Evolutionary conservation across 257 asterid species (phyloP).

Genomic region (Nicotiana tabacum): DNA sequence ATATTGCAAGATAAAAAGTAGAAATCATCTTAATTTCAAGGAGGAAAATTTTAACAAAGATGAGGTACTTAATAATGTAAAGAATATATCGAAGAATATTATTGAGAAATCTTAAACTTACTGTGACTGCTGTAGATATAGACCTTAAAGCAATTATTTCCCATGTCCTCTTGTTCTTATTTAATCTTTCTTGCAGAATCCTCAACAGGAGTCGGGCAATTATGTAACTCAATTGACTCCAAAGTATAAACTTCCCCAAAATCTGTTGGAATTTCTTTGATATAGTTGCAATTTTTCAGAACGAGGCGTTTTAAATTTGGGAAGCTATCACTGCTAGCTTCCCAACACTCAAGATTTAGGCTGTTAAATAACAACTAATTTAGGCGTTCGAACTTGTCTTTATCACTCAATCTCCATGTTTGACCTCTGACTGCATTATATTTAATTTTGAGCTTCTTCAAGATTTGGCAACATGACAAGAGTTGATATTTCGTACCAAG

Average conservation of each 20-base stretch:
- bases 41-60: background rate
- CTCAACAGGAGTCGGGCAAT: background rate
- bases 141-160: background rate
- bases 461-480: background rate
- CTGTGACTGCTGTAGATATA: background rate
- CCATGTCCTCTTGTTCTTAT: background rate
- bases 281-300: background rate
- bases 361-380: background rate
- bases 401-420: background rate
- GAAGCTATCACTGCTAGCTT: background rate
- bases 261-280: background rate
- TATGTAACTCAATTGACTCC: background rate
- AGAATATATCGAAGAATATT: background rate
- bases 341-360: background rate
- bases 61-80: background rate
- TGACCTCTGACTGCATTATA: no score
- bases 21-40: background rate
- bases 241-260: background rate
- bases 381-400: background rate
- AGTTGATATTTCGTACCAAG: background rate
- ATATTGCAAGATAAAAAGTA: background rate
- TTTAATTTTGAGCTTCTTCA: background rate
- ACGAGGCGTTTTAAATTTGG: background rate
- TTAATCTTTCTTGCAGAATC: background rate
- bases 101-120: background rate